Percentiles rank a stretch among this genome's conserved stretches.
Evolutionary conservation across 1,284 basidiomycete species (phyloP).

Genomic region (Malassezia caprae): DNA sequence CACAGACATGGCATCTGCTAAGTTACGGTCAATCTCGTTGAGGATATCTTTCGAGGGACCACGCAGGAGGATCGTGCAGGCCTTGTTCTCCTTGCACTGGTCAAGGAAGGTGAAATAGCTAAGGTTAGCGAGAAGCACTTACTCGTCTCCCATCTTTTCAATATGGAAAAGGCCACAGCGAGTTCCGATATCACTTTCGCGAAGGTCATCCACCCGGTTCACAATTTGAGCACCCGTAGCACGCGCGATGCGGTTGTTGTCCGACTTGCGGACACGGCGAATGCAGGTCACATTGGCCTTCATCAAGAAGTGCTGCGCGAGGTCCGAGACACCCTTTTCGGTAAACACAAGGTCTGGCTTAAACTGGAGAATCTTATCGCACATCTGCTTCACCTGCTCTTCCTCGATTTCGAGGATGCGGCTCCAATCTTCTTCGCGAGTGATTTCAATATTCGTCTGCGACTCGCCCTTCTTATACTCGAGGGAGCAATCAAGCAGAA

Average conservation of each 20-base stretch:
- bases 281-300: conserved; percentile 84
- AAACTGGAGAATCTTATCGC: conserved; percentile 77
- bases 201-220: conserved; percentile 87
- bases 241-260: conserved; percentile 96
- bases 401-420: conserved; percentile 89
- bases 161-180: conserved; percentile 88
- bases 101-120: conserved; percentile 95
- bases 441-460: conserved; percentile 98
- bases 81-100: conserved; percentile 83
- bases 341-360: conserved; percentile 93
- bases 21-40: conserved; percentile 93
- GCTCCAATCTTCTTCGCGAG: conserved; percentile 86
- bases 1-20: conserved; percentile 94
- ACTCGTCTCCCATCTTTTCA: conserved; percentile 96
- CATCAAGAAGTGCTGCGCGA: conserved; percentile 83
- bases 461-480: conserved; percentile 99
- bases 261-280: conserved; percentile 88
- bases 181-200: conserved; percentile 82
- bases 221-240: conserved; percentile 93
- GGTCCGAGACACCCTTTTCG: conserved; percentile 89
- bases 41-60: conserved; percentile 96
- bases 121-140: conserved; percentile 32
- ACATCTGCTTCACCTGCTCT: conserved; percentile 85
- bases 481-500: conserved; percentile 86
- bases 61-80: conserved; percentile 95